Base-by-base conservation (phyloP, 331 rosid genomes). In the Malus hybrid region DNA sequence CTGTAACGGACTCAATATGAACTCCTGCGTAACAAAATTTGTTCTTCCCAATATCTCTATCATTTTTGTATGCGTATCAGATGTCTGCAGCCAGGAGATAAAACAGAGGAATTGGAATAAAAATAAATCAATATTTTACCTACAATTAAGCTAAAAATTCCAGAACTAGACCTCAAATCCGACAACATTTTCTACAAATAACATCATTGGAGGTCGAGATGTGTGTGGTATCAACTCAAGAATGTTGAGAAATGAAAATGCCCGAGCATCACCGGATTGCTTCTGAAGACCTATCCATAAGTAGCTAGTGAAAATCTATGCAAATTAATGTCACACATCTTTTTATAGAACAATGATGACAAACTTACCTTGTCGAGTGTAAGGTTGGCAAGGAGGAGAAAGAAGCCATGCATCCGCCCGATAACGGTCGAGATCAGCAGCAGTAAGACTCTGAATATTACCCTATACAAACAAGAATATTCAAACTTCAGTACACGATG, bases 361-460 rank as follows among this genome's bases (percentile, higher is more conserved):
- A 81, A 80, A 36, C 24, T 76, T 76, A 88, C 99, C 97, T 86
- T 94, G 99, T 83, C 99, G 83, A 10, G 99, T 92, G 83, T 94
- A 92, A 29, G 99, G 99, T 83, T 94, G 99, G 85, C 99, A 94
- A 34, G 99, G 97, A 79, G 97, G 97, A 71, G 99, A 94, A 80
- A 92, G 96, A 80, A 94, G 97, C 97, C 99, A 92, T n/a, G 86
- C 97, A n/a, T 87, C 86, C 1, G 96, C 97, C 18, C 78, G 73
- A 73, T 86, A 90, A n/a, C 85, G 74, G 86, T 89, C 93, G 36
- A 94, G 85, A 84, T 94, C 96, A 67, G 88, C 70, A 56, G 96
- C 92, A 76, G 93, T 86, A 79, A 94, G 82, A 80, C 88, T 84
- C 83, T 92, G 97, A 74, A 94, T 92, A 82, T 90, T 94, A 68